A percentile compares a stretch with the other conserved stretches of the same genome.
These are phyloP conservation scores for Pyrenophora graminea DNA, from an alignment of 2,329 filamentous ascomycete genomes.

Conservation along the genomic window DNA sequence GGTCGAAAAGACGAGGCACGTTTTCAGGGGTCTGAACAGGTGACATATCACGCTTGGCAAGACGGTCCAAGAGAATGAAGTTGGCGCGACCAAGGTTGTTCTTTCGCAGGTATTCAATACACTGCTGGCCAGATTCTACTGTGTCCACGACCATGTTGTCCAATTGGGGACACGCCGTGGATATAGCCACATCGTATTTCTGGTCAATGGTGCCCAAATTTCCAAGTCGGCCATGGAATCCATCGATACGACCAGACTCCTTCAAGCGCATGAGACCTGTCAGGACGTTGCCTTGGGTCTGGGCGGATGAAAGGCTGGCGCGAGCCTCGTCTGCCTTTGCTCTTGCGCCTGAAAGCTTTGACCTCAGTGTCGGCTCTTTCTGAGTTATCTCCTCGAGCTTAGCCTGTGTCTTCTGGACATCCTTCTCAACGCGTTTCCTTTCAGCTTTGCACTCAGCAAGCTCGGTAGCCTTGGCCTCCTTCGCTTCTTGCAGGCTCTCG, in stretches of 20 bases:
- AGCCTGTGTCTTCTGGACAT: slow-evolving; percentile 70
- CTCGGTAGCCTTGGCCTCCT: slow-evolving; percentile 71
- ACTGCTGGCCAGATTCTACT: slow-evolving; percentile 94
- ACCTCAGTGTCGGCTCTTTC: slow-evolving; percentile 80
- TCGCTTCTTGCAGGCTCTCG: slow-evolving; percentile 69
- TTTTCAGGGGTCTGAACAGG: slow-evolving; percentile 87
- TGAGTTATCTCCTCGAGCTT: slow-evolving; percentile 73
- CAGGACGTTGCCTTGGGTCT: slow-evolving; percentile 91
- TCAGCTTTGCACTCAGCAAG: slow-evolving; percentile 76
- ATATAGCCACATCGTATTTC: slow-evolving; percentile 97
- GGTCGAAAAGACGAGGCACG: slow-evolving; percentile 88
- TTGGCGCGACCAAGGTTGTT: slow-evolving; percentile 96
- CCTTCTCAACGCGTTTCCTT: slow-evolving; percentile 72
- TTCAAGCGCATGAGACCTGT: slow-evolving; percentile 91
- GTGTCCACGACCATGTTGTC: slow-evolving; percentile 98
- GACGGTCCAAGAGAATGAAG: slow-evolving; percentile 92
- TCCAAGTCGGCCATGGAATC: slow-evolving; percentile 92
- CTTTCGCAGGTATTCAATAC: slow-evolving; percentile 95
- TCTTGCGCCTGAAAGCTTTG: slow-evolving; percentile 83
- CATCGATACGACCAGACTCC: slow-evolving; percentile 94
- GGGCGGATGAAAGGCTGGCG: slow-evolving; percentile 84
- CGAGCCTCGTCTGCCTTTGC: slow-evolving; percentile 97
- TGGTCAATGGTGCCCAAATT: slow-evolving; percentile 92
- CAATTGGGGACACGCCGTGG: slow-evolving; percentile 86
- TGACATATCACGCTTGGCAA: slow-evolving; percentile 76